phyloP scores from a whole-genome alignment of 2,329 filamentous ascomycete genomes.

The Chalaropsis ovoidea region DNA sequence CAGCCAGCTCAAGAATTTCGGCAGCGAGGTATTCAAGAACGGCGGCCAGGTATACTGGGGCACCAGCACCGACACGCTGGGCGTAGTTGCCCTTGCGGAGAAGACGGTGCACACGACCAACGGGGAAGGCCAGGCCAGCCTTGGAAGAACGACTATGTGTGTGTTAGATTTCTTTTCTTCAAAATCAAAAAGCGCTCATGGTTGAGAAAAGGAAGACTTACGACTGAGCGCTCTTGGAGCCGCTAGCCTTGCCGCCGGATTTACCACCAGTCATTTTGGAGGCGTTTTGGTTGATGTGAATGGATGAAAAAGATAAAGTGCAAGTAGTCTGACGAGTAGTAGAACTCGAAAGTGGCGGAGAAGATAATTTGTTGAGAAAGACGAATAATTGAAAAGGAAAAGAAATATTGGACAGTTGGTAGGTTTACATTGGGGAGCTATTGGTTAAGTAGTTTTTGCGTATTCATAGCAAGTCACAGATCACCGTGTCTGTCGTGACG shows the following conservation, averaged over 20 bases:
- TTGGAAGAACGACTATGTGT: slow-evolving; percentile 81
- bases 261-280: slow-evolving; percentile 99
- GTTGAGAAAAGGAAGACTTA: slow-evolving; percentile 55
- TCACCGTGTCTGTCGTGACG: slow-evolving; percentile 33
- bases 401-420: background rate
- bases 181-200: too few species aligned
- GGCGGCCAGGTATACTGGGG: slow-evolving; percentile 91
- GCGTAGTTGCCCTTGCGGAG: slow-evolving; percentile 99
- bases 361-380: slow-evolving; percentile 27
- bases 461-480: slow-evolving; percentile 40
- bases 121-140: slow-evolving; percentile 96
- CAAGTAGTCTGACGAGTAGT: background rate
- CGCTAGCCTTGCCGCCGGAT: slow-evolving; percentile 98
- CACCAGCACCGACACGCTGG: slow-evolving; percentile 97
- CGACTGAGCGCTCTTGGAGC: slow-evolving; percentile 99
- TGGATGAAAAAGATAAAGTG: slow-evolving; percentile 24
- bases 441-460: slow-evolving; percentile 50
- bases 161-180: too few species aligned
- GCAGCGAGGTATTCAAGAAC: slow-evolving; percentile 98
- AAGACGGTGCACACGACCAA: slow-evolving; percentile 98
- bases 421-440: slow-evolving; percentile 26
- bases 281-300: slow-evolving; percentile 24
- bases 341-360: background rate
- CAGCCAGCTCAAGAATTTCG: slow-evolving; percentile 97
- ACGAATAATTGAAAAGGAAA: slow-evolving; percentile 30